phyloP scores from a whole-genome alignment of 140 eudicot genomes.

The Oenanthe javanica region DNA sequence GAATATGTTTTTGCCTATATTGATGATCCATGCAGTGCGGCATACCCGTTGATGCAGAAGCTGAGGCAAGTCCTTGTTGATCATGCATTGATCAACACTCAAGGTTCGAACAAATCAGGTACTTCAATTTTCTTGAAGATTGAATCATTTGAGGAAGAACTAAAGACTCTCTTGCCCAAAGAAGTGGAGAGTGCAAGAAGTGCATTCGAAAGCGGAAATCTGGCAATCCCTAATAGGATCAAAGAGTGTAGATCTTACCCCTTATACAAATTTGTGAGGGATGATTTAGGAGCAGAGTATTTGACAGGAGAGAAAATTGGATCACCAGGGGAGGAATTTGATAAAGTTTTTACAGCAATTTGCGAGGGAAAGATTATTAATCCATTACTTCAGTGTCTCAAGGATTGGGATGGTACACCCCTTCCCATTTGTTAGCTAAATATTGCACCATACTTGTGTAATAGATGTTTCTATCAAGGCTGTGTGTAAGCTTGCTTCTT shows the following conservation, averaged over 20 bases:
- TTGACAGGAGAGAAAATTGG: constrained; percentile 35
- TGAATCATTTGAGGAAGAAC: constrained; percentile 14
- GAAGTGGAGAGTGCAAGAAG: constrained; percentile 11
- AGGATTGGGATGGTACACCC: constrained; percentile 43
- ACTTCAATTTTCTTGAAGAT: constrained; percentile 13
- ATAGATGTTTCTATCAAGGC: not conserved
- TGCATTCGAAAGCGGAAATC: constrained; percentile 23
- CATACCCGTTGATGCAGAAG: constrained; percentile 8
- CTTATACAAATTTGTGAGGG: constrained; percentile 37
- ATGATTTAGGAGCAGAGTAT: constrained; percentile 18
- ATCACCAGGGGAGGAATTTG: constrained; percentile 49
- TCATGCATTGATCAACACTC: constrained; percentile 6
- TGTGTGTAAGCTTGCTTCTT: not conserved
- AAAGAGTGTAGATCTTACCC: constrained; percentile 44
- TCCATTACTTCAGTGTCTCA: constrained; percentile 37
- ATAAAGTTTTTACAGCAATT: constrained; percentile 39
- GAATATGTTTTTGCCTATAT: constrained; percentile 12
- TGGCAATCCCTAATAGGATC: constrained; percentile 29
- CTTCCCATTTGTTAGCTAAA: constrained; percentile 33
- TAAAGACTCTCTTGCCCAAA: constrained; percentile 12
- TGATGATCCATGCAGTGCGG: constrained; percentile 16
- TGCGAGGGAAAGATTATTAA: constrained; percentile 33
- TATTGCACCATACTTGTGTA: not conserved
- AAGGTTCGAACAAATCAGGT: constrained; percentile 7
- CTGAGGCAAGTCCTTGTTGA: constrained; percentile 18